Evolutionary conservation across 345 rosid genomes (phyloP), one percentile per base, ranked within the genome.

Genomic region (Pistacia vera): DNA sequence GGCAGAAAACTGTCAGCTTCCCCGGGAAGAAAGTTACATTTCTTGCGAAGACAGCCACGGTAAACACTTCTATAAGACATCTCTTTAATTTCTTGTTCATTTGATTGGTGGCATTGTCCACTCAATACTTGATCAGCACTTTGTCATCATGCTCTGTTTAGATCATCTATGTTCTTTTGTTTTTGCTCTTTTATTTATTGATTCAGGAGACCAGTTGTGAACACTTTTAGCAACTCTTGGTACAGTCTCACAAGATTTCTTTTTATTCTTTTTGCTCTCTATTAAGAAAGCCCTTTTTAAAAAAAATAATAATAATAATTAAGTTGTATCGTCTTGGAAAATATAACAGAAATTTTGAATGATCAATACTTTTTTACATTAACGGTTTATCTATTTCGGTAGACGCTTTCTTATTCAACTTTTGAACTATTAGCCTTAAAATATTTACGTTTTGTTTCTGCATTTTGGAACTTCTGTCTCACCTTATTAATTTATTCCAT

Each of bases 1-100:
- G 72, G 33, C 78, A 58, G 78, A 75, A 56, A 68, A 56, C 54
- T 68, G 60, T 63, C 80, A 35, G 44, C 68, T 72, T 72, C 78
- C 58, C 41, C 20, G 35, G 63, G 76, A 72, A 68, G 80, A 79
- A 22, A 67, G 64, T 73, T 51, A 64, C 51, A 33, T 79, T 38
- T 63, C 75, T 68, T 72, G 14, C 63, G 82, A 82, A 48, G 80
- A 68, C 75, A 79, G 71, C 78, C 72, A 63, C 28, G 82, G 82
- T 79, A 68, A 75, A 56, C 71, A 59, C 65, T 51, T 57, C 63
- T 20, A 51, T 30, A 28, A 59, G 35, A 63, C 14, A 36, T 58
- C 59, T 22, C 44, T 28, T 41, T 46, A 68, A 9, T 4, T 44
- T 58, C 3, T 33, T 70, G 38, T 59, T 69, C 52, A 25, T n/a